phyloP scores from a whole-genome alignment of 2,329 filamentous ascomycete species.

The Colletotrichum sp. region DNA sequence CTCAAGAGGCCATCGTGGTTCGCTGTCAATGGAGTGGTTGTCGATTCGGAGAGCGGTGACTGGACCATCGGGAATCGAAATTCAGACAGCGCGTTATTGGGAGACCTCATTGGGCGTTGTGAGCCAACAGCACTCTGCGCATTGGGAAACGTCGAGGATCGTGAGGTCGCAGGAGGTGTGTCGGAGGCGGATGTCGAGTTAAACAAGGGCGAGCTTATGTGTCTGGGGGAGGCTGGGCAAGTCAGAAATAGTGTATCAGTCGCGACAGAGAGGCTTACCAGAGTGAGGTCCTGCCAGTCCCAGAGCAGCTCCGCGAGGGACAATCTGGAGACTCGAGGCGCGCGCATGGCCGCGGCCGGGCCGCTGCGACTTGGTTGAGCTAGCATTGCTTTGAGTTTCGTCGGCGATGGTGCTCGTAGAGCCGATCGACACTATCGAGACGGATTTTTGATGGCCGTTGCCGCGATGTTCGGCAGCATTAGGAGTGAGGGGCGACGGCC shows the following conservation, averaged over 20 bases:
- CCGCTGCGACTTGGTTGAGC: slow-evolving; percentile 48
- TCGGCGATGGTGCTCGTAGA: slow-evolving; percentile 55
- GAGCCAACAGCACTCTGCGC: slow-evolving; percentile 43
- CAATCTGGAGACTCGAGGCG: slow-evolving; percentile 82
- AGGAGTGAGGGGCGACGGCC: slow-evolving; percentile 37
- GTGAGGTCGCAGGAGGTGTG: slow-evolving; percentile 45
- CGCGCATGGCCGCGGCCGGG: slow-evolving; percentile 72
- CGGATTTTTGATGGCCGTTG: slow-evolving; percentile 75
- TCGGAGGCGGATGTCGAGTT: slow-evolving; percentile 61
- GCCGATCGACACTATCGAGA: slow-evolving; percentile 83
- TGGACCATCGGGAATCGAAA: slow-evolving; percentile 61
- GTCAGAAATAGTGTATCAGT: not conserved
- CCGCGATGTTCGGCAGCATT: slow-evolving; percentile 35
- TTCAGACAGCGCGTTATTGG: slow-evolving; percentile 53
- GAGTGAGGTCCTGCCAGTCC: slow-evolving; percentile 33
- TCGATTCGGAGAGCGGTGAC: slow-evolving; percentile 41
- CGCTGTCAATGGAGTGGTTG: slow-evolving; percentile 29
- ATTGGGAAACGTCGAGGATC: slow-evolving; percentile 48
- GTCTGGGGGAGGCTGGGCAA: slow-evolving; percentile 38
- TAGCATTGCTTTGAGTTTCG: slow-evolving; percentile 45
- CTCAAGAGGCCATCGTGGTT: slow-evolving; percentile 45
- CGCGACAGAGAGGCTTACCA: slow-evolving; percentile 36
- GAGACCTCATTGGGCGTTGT: slow-evolving; percentile 44
- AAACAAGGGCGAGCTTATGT: slow-evolving; percentile 56
- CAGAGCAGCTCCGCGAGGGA: slow-evolving; percentile 45